Percentiles rank a stretch among this genome's conserved stretches.
Evolutionary conservation across 73 alveolate genomes (phyloP).

Genomic region (Paramecium bursaria): DNA sequence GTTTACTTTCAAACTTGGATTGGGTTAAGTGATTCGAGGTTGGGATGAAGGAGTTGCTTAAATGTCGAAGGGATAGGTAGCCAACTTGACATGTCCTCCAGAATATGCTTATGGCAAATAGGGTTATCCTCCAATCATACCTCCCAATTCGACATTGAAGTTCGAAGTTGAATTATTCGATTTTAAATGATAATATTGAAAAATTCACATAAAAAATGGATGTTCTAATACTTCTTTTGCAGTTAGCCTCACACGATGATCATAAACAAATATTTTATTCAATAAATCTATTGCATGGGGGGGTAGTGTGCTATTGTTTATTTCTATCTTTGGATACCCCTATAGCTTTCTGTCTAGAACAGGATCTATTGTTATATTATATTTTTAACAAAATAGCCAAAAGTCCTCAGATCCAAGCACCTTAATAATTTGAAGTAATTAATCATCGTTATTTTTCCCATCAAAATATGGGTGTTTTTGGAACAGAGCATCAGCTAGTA

Average conservation of each 20-base stretch:
- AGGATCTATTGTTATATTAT: neutral
- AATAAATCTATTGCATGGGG: conserved; percentile 8
- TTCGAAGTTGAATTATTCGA: conserved; percentile 91
- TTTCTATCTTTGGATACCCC: too few relatives aligned
- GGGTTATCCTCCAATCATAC: conserved; percentile 95
- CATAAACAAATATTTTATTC: conserved; percentile 45
- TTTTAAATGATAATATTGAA: conserved; percentile 6
- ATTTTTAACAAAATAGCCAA: conserved; percentile 3
- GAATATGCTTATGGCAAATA: conserved; percentile 94
- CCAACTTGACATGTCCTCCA: conserved; percentile 85
- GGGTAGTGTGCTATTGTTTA: too few relatives aligned
- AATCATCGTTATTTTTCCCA: conserved; percentile 69
- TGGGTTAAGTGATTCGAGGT: conserved; percentile 96
- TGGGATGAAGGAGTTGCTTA: conserved; percentile 97
- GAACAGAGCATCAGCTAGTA: conserved; percentile 81
- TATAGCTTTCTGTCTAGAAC: neutral
- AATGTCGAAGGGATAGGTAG: conserved; percentile 90
- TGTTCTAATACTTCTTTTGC: conserved; percentile 29
- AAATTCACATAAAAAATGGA: conserved; percentile 45
- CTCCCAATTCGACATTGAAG: conserved; percentile 88
- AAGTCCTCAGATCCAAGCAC: conserved; percentile 44
- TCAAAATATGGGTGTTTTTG: conserved; percentile 79
- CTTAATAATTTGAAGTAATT: conserved; percentile 42
- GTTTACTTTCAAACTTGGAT: conserved; percentile 88
- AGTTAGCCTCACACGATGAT: conserved; percentile 26